phyloP scores from a whole-genome alignment of 108 stramenopile species.

The Nitzschia sp. region DNA sequence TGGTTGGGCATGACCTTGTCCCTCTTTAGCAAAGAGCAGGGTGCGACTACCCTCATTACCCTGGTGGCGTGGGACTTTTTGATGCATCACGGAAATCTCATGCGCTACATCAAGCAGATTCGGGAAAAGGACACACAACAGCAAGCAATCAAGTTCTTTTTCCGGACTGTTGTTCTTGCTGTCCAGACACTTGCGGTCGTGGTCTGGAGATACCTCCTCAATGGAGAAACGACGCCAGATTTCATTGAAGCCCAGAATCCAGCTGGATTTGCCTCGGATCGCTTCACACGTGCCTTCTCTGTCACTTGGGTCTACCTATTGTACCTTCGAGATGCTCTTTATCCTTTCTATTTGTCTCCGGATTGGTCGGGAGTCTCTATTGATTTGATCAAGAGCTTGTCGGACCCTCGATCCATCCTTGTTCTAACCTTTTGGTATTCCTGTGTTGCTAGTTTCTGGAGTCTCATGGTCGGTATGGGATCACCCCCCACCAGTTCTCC shows the following conservation, averaged over 20 bases:
- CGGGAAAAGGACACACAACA: constrained; percentile 3
- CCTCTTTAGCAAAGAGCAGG: constrained; percentile 58
- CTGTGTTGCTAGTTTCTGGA: constrained; percentile 25
- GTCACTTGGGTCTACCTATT: constrained; percentile 56
- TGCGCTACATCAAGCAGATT: constrained; percentile 18
- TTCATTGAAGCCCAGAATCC: constrained; percentile 60
- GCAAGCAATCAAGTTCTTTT: constrained; percentile 30
- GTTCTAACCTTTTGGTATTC: constrained; percentile 44
- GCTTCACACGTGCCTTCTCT: constrained; percentile 51
- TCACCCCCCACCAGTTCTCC: background rate
- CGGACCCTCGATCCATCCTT: constrained; percentile 33
- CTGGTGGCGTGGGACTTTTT: constrained; percentile 51
- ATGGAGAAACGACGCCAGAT: constrained; percentile 56
- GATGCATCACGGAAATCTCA: constrained; percentile 35
- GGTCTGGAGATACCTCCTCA: constrained; percentile 41
- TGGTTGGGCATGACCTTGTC: constrained; percentile 52
- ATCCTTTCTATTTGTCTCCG: constrained; percentile 38
- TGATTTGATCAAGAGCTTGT: constrained; percentile 32
- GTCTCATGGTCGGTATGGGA: constrained; percentile 33
- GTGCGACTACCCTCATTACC: constrained; percentile 49
- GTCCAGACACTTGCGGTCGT: constrained; percentile 42
- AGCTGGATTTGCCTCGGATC: constrained; percentile 56
- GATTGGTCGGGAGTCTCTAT: constrained; percentile 57
- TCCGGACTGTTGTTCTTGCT: constrained; percentile 42
- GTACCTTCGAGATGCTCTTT: constrained; percentile 49